Base-by-base conservation (phyloP, 768 basidiomycete genomes). In the Suillus alpinus region DNA sequence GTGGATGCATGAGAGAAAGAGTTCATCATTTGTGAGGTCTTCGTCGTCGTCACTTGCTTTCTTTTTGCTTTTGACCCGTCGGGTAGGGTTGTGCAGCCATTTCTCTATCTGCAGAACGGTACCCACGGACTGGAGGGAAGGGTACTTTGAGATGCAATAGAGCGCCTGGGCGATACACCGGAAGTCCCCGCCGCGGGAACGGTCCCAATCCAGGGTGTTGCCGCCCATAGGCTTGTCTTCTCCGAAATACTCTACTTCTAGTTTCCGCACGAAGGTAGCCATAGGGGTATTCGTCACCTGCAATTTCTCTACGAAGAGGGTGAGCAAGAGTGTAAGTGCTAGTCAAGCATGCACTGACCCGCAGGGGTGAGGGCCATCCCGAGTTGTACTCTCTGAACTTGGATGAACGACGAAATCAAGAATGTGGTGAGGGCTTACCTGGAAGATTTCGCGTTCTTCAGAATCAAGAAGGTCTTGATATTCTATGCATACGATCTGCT, bases 401-500 rank as follows among this genome's bases (percentile, higher is more conserved):
- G n/a, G 4, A 51, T 16, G 57, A 44, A 1, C 29, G 20, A 53
- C 3, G 12, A 32, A 47, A 46, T 1, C 6, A 58, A 20, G 26
- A 32, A 39, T 29, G 41, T 6, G 3, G 10, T 31, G 14, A 13
- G 7, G n/a, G 56, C 80, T 44, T 44, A 87, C 91, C 78, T 89
- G 87, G 75, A 89, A 89, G 18, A 89, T 84, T 63, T 89, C 87
- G 23, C 88, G 78, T 65, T 89, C 87, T 32, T 84, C 81, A 4
- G 71, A 65, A 56, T 85, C 85, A 0, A 75, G 74, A 8, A 89
- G 76, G 46, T 85, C 83, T 59, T 80, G 76, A 63, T 88, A 93
- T 68, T 93, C 91, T n/a, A 91, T 83, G 64, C 91, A 93, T 1
- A 89, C 86, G 20, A 94, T 81, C 63, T 90, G 88, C 70, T 92